A percentile compares a stretch with the other conserved stretches of the same genome.
phyloP scores from a whole-genome alignment of 202 grass and related monocot species.

The Musa balbisiana region DNA sequence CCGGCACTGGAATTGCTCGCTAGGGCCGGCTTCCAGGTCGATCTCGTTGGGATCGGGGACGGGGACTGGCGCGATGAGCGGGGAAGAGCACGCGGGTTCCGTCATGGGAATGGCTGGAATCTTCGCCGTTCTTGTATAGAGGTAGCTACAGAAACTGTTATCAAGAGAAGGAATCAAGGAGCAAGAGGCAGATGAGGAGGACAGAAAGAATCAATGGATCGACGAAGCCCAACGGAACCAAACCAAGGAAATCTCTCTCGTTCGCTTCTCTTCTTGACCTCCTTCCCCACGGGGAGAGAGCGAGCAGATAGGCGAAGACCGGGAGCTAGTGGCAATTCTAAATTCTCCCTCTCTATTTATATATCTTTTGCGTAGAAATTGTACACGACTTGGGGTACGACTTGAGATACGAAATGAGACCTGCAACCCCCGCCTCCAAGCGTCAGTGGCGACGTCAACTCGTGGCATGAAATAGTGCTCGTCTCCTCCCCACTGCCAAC shows the following conservation, averaged over 20 bases:
- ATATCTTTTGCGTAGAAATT: too few species aligned
- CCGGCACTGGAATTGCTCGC: conserved; percentile 91
- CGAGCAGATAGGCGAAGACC: too few species aligned
- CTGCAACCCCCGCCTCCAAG: too few species aligned
- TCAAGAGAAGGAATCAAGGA: conserved; percentile 4
- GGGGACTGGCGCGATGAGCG: conserved; percentile 56
- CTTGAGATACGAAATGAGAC: too few species aligned
- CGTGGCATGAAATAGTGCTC: too few species aligned
- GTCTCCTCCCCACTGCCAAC: too few species aligned
- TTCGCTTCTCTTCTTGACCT: background rate
- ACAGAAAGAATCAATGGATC: background rate
- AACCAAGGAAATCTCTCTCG: background rate
- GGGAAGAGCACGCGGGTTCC: conserved; percentile 39
- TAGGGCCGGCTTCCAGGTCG: conserved; percentile 70
- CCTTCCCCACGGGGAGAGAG: too few species aligned
- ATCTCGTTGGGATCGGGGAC: conserved; percentile 40
- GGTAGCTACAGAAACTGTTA: background rate
- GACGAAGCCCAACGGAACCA: too few species aligned
- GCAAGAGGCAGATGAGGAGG: too few species aligned
- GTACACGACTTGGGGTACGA: fast-evolving
- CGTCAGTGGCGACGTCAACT: too few species aligned
- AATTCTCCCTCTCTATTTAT: too few species aligned
- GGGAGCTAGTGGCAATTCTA: too few species aligned
- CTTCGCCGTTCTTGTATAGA: background rate
- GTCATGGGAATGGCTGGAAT: conserved; percentile 25